These are phyloP conservation scores for Macrophomina tecta DNA, from an alignment of 2,329 filamentous ascomycete species.

Conservation along the genomic window DNA sequence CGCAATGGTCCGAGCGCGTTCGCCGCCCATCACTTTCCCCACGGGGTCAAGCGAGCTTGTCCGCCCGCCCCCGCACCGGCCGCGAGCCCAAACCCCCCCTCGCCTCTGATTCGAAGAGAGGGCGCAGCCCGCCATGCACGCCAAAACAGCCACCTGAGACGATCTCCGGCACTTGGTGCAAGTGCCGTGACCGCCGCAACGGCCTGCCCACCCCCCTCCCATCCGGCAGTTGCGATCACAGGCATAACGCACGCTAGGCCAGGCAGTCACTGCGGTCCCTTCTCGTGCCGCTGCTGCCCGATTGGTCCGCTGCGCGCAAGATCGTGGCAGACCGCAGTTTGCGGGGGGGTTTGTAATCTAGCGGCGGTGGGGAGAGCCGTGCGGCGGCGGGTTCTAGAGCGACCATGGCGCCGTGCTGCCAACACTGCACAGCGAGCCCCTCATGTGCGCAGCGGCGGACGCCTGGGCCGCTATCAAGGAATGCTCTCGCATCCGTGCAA, in stretches of 20 bases:
- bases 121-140: neutral
- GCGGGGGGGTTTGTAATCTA: too few relatives aligned
- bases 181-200: neutral
- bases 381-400: neutral
- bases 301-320: neutral
- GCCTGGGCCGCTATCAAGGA: too few relatives aligned
- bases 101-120: neutral
- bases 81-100: neutral
- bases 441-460: too few relatives aligned
- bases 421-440: too few relatives aligned
- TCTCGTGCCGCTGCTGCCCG: neutral
- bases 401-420: too few relatives aligned
- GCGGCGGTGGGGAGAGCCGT: too few relatives aligned
- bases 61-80: neutral
- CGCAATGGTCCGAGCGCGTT: neutral
- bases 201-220: too few relatives aligned
- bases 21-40: neutral
- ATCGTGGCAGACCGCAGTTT: neutral
- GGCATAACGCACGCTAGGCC: neutral
- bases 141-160: neutral
- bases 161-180: conserved; percentile 2
- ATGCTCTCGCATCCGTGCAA: too few relatives aligned
- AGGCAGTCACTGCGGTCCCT: too few relatives aligned
- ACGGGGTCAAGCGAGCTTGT: neutral
- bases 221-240: conserved; percentile 2